Conservation (phyloP, 2,329 filamentous ascomycete species). For the Neoascochyta sp. region DNA sequence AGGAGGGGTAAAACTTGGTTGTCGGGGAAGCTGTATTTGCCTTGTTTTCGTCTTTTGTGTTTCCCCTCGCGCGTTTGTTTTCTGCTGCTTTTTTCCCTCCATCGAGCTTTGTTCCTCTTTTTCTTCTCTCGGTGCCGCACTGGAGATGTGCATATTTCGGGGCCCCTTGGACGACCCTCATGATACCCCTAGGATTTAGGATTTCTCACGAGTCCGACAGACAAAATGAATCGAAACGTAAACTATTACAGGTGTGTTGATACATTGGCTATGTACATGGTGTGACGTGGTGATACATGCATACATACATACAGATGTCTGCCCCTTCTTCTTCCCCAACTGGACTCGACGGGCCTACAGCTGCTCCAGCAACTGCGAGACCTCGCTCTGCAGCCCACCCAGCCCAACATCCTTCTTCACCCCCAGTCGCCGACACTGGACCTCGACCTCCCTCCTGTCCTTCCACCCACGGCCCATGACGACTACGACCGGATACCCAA, state of each 20-base stretch:
- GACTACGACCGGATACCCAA: slow-evolving; percentile 82
- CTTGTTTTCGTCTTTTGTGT: slow-evolving; percentile 6
- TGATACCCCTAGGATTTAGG: slow-evolving; percentile 22
- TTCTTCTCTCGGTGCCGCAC: slow-evolving; percentile 4
- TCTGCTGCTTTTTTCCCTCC: slow-evolving; percentile 9
- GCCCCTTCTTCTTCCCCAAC: not conserved
- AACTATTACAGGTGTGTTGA: too few relatives aligned
- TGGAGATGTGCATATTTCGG: slow-evolving; percentile 21
- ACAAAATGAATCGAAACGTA: slow-evolving; percentile 20
- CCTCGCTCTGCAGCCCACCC: slow-evolving; percentile 48
- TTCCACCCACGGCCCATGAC: slow-evolving; percentile 59
- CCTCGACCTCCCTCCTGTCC: slow-evolving; percentile 55
- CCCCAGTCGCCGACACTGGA: slow-evolving; percentile 70
- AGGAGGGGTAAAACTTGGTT: slow-evolving; percentile 1
- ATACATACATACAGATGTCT: not conserved
- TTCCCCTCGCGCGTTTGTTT: slow-evolving; percentile 7
- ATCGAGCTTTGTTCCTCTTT: slow-evolving; percentile 2
- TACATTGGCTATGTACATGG: too few relatives aligned
- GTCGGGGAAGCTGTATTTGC: too few relatives aligned
- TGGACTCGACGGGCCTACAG: slow-evolving; percentile 8
- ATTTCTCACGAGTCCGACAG: slow-evolving; percentile 11
- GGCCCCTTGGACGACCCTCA: slow-evolving; percentile 13
- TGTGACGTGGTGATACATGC: too few relatives aligned
- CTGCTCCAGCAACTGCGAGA: slow-evolving; percentile 16
- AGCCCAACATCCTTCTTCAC: slow-evolving; percentile 58